These are phyloP conservation scores for Acidiella bohemica DNA, from an alignment of 495 filamentous ascomycete species.

Conservation along the genomic window DNA sequence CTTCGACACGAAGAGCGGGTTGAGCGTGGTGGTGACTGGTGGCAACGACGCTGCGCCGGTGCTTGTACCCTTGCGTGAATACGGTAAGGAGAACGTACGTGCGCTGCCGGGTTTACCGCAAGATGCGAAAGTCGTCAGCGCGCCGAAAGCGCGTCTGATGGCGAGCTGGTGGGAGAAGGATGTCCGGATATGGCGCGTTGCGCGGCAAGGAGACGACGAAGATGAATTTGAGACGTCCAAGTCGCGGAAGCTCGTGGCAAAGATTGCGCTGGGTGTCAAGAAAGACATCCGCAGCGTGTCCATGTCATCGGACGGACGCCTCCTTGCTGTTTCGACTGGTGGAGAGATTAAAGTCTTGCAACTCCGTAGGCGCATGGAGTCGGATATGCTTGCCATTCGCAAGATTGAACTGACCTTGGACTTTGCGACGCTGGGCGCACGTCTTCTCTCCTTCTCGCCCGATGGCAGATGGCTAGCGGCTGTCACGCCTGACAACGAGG, in stretches of 20 bases:
- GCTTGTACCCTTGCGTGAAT: conserved; percentile 64
- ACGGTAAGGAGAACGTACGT: conserved; percentile 67
- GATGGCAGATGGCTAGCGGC: conserved; percentile 44
- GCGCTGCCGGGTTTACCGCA: conserved; percentile 71
- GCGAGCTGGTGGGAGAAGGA: conserved; percentile 92
- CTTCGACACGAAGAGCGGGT: conserved; percentile 47
- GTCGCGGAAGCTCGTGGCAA: conserved; percentile 46
- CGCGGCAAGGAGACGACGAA: conserved; percentile 3
- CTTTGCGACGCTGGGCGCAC: conserved; percentile 43
- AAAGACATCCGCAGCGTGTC: conserved; percentile 74
- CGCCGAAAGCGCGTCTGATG: conserved; percentile 55
- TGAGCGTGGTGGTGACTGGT: conserved; percentile 85
- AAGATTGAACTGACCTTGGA: conserved; percentile 47
- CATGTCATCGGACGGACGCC: conserved; percentile 55
- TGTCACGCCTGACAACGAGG: conserved; percentile 37
- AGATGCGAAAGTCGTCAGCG: conserved; percentile 51
- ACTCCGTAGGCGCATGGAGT: conserved; percentile 33
- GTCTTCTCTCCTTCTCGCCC: conserved; percentile 41
- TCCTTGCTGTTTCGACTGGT: conserved; percentile 65
- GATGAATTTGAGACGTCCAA: not conserved
- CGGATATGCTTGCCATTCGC: conserved; percentile 45
- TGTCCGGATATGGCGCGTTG: conserved; percentile 62
- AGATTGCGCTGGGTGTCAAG: conserved; percentile 63
- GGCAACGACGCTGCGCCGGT: conserved; percentile 77
- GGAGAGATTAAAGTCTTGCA: conserved; percentile 70